Conservation (phyloP, 108 stramenopile species). For the Fragilaria crotonensis region DNA sequence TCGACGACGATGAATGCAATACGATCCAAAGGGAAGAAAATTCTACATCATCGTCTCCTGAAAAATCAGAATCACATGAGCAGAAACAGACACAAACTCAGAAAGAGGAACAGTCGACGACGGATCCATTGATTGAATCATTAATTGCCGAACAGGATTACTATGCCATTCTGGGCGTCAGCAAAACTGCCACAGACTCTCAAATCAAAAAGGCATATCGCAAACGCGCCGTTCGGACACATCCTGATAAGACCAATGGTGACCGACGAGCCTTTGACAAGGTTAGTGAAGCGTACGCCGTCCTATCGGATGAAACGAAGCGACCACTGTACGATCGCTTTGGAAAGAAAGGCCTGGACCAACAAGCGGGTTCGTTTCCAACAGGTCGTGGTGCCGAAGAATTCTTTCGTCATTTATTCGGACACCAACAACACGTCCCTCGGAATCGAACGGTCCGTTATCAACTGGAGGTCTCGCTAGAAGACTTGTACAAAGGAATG, state of each 20-base stretch:
- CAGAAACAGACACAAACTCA: background rate
- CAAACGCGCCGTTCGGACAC: constrained; percentile 77
- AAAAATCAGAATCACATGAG: background rate
- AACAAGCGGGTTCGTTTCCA: constrained; percentile 7
- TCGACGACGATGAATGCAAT: background rate
- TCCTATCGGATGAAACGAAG: constrained; percentile 85
- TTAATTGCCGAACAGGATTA: constrained; percentile 34
- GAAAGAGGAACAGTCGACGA: constrained; percentile 7
- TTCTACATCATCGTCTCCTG: too few relatives aligned
- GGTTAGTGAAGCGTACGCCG: constrained; percentile 90
- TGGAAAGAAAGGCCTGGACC: constrained; percentile 68
- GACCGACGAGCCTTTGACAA: constrained; percentile 86
- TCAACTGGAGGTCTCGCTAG: constrained; percentile 68
- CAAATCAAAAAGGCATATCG: constrained; percentile 89
- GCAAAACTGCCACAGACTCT: constrained; percentile 7
- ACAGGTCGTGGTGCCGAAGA: constrained; percentile 17
- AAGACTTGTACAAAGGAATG: constrained; percentile 69
- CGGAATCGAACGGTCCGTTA: constrained; percentile 58
- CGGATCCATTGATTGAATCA: constrained; percentile 18
- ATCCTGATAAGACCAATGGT: constrained; percentile 89
- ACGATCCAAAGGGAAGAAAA: too few relatives aligned
- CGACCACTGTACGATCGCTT: constrained; percentile 84
- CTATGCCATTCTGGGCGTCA: constrained; percentile 35
- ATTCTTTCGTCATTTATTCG: constrained; percentile 27
- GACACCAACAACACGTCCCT: constrained; percentile 6